These are phyloP conservation scores for Gossypium laxum DNA, from an alignment of 441 rosid species.

Conservation along the genomic window DNA sequence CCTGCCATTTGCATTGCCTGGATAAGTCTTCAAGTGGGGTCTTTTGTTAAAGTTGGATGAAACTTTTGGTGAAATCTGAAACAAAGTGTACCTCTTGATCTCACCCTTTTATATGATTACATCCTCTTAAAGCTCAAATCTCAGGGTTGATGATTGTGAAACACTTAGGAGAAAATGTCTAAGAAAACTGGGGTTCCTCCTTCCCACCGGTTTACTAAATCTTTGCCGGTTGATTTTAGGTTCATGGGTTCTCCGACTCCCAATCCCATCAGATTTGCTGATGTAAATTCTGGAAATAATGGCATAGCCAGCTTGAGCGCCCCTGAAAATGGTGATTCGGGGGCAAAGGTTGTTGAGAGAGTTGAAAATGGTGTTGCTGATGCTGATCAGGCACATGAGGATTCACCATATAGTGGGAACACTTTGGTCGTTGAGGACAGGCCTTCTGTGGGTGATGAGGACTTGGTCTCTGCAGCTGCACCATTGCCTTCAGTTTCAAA, in stretches of 20 bases:
- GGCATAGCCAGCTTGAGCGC: conserved; percentile 20
- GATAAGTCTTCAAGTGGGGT: conserved; percentile 52
- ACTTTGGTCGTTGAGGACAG: conserved; percentile 33
- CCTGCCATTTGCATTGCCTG: conserved; percentile 45
- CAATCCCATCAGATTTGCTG: conserved; percentile 26
- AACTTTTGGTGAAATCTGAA: conserved; percentile 26
- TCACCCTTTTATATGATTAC: conserved; percentile 15
- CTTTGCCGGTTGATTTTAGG: conserved; percentile 59
- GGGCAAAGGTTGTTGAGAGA: conserved; percentile 27
- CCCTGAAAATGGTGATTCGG: conserved; percentile 32
- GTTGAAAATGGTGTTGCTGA: conserved; percentile 27
- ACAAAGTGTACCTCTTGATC: conserved; percentile 30
- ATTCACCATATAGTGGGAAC: conserved; percentile 65
- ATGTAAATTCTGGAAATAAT: conserved; percentile 18
- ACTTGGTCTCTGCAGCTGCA: conserved; percentile 31
- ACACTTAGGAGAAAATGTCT: conserved; percentile 34
- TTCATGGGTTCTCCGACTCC: conserved; percentile 40
- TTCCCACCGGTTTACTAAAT: conserved; percentile 54
- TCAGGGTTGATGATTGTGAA: conserved; percentile 23
- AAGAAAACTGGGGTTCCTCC: conserved; percentile 38
- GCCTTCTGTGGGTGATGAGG: conserved; percentile 39
- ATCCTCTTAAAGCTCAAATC: conserved; percentile 21
- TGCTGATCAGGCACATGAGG: conserved; percentile 35
- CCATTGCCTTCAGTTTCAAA: conserved; percentile 40
- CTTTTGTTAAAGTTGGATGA: conserved; percentile 35